These are phyloP conservation scores for Solanum pennellii DNA, from an alignment of 257 asterid species.

Conservation along the genomic window DNA sequence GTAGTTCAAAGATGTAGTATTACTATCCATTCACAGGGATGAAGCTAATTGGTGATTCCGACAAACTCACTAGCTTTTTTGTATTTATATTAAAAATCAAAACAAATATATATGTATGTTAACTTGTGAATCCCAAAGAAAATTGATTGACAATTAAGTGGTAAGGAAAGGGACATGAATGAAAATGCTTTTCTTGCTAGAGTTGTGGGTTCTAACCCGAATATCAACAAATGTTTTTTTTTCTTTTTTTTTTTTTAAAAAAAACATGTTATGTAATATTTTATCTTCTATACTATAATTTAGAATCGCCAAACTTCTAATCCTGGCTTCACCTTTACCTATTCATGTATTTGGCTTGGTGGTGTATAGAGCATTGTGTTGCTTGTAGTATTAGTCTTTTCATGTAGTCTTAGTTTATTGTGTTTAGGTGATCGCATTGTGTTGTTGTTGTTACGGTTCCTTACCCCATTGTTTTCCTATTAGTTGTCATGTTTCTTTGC, in stretches of 20 bases:
- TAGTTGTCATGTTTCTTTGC: background rate
- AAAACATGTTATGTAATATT: too few relatives aligned
- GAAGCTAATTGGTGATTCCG: background rate
- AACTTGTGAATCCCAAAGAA: background rate
- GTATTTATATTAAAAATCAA: background rate
- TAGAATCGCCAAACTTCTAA: background rate
- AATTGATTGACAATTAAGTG: background rate
- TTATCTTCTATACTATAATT: background rate
- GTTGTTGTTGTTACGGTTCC: background rate
- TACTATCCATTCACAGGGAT: background rate
- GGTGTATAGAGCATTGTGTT: background rate
- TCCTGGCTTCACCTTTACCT: background rate
- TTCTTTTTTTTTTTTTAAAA: too few relatives aligned
- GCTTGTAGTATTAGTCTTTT: background rate
- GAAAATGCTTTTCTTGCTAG: background rate
- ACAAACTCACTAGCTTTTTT: background rate
- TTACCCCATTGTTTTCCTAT: background rate
- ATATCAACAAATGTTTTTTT: background rate
- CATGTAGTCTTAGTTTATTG: background rate
- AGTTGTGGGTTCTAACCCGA: background rate
- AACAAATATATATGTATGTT: background rate
- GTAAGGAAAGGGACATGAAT: background rate
- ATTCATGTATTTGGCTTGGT: background rate
- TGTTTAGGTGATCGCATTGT: background rate
- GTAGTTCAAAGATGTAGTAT: background rate